phyloP scores from a whole-genome alignment of 2,329 filamentous ascomycete species.

The Magnaporthales sp. region DNA sequence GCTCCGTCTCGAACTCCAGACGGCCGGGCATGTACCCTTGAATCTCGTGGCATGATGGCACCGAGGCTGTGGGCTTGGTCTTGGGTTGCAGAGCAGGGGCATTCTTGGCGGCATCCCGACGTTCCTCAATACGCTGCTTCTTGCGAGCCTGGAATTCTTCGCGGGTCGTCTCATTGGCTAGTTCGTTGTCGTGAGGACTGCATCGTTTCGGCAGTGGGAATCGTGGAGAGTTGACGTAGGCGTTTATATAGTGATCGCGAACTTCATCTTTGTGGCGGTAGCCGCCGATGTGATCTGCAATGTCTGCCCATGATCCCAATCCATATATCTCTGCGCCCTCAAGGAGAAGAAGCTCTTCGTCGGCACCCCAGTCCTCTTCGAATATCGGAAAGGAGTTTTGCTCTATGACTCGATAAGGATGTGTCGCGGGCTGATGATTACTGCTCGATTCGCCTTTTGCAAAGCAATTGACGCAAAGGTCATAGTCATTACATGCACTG shows the following conservation, averaged over 20 bases:
- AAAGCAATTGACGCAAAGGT: constrained; percentile 95
- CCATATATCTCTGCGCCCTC: constrained; percentile 96
- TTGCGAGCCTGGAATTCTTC: constrained; percentile 91
- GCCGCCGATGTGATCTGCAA: constrained; percentile 95
- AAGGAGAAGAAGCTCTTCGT: constrained; percentile 87
- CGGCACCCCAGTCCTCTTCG: constrained; percentile 88
- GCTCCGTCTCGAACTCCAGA: constrained; percentile 94
- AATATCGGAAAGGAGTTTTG: constrained; percentile 98
- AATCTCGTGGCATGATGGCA: constrained; percentile 94
- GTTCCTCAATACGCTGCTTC: constrained; percentile 86
- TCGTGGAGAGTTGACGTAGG: constrained; percentile 71
- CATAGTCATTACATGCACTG: constrained; percentile 79
- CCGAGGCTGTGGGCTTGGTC: constrained; percentile 90
- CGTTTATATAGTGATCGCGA: constrained; percentile 83
- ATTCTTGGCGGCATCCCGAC: constrained; percentile 79
- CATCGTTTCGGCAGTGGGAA: constrained; percentile 86
- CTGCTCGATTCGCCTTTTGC: constrained; percentile 71
- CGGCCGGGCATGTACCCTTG: constrained; percentile 98
- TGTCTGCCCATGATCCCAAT: constrained; percentile 93
- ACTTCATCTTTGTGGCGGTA: constrained; percentile 94
- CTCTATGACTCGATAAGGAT: constrained; percentile 90
- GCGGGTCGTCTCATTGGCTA: constrained; percentile 73
- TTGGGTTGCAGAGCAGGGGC: constrained; percentile 79
- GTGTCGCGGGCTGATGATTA: constrained; percentile 77
- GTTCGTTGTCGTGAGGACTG: constrained; percentile 68